Conservation (phyloP, 176 grass and related monocot genomes). For the Musa troglodytarum region DNA sequence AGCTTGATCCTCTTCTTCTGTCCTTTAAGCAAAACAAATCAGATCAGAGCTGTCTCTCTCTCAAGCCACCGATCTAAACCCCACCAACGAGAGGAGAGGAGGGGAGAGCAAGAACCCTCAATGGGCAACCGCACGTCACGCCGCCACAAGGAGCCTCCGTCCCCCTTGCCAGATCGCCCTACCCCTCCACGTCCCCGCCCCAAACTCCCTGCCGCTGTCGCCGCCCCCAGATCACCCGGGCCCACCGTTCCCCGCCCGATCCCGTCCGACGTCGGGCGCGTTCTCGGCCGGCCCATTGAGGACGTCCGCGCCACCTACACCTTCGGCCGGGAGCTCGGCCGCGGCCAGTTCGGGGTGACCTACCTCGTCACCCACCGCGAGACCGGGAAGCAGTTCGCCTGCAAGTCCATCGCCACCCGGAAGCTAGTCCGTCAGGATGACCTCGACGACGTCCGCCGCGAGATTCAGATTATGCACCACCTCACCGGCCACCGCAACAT, state of each 20-base stretch:
- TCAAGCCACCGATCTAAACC: not conserved
- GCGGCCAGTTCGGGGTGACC: constrained; percentile 94
- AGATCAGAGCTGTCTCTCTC: not conserved
- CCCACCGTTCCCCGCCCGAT: not conserved
- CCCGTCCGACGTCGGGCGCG: constrained; percentile 36
- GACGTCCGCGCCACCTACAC: constrained; percentile 79
- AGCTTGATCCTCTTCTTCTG: not conserved
- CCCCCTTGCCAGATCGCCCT: not conserved
- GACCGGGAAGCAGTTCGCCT: constrained; percentile 66
- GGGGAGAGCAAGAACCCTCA: not conserved
- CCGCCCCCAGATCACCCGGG: constrained; percentile 1
- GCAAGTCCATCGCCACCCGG: constrained; percentile 95
- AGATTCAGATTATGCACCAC: constrained; percentile 99
- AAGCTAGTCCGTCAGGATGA: constrained; percentile 90
- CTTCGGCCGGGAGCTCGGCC: constrained; percentile 75
- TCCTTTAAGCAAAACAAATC: not conserved
- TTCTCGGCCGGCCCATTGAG: constrained; percentile 79
- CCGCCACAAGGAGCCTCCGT: constrained; percentile 33
- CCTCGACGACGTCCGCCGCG: constrained; percentile 82
- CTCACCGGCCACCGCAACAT: constrained; percentile 96
- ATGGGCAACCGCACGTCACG: constrained; percentile 85
- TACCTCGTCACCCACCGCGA: constrained; percentile 79
- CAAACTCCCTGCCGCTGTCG: constrained; percentile 16
- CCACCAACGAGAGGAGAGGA: not conserved
- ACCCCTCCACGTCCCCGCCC: constrained; percentile 20